Conservation (phyloP, 345 rosid species). For the Abelmoschus esculentus region DNA sequence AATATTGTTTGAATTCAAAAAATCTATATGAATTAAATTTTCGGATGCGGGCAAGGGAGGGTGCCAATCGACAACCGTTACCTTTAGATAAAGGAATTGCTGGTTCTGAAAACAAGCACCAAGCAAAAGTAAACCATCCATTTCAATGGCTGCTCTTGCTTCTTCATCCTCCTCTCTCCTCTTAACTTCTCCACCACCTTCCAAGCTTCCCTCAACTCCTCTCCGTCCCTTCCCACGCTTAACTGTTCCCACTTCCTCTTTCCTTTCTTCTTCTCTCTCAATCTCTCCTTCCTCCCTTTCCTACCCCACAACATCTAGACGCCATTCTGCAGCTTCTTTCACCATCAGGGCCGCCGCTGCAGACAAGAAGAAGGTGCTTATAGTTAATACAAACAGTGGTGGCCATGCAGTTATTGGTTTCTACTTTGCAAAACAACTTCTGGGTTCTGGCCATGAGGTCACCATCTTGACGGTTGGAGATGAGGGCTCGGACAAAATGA, state of each 20-base stretch:
- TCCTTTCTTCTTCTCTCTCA: constrained; percentile 24
- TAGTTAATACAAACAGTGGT: constrained; percentile 78
- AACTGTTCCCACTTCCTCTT: constrained; percentile 25
- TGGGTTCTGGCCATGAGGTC: constrained; percentile 63
- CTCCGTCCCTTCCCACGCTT: constrained; percentile 17
- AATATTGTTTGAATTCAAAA: too few relatives aligned
- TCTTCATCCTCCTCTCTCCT: constrained; percentile 17
- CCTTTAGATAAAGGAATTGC: constrained; percentile 18
- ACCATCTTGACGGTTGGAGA: constrained; percentile 81
- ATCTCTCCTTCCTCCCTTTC: constrained; percentile 24
- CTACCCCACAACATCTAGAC: constrained; percentile 17
- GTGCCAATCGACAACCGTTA: background rate
- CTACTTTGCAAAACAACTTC: constrained; percentile 83
- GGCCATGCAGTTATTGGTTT: constrained; percentile 90
- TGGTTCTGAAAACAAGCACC: constrained; percentile 22
- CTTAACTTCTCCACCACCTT: constrained; percentile 21
- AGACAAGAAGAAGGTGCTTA: constrained; percentile 59
- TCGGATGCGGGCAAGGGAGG: too few relatives aligned
- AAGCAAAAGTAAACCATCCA: background rate
- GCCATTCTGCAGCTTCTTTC: constrained; percentile 28
- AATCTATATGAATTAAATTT: too few relatives aligned
- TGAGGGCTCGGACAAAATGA: constrained; percentile 81
- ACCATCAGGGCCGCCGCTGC: constrained; percentile 40
- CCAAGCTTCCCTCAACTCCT: constrained; percentile 26
- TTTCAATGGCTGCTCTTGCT: constrained; percentile 49